A percentile compares a stretch with the other conserved stretches of the same genome.
These are phyloP conservation scores for Acorus calamus DNA, from an alignment of 106 monocot species.

Conservation along the genomic window DNA sequence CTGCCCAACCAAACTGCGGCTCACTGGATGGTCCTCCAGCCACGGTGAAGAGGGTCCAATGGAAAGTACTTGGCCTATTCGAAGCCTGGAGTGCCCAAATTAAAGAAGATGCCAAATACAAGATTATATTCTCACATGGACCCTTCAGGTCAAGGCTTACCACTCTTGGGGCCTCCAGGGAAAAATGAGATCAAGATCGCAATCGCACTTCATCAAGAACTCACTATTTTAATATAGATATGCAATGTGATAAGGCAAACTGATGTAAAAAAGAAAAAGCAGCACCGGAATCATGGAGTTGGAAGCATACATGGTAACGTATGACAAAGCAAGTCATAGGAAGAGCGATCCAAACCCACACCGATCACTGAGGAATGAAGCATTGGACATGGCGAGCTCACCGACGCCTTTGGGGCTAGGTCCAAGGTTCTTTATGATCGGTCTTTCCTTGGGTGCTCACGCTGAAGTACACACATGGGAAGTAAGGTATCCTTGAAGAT, in stretches of 20 bases:
- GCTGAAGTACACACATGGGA: slow-evolving; percentile 63
- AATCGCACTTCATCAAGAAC: no score
- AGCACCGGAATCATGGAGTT: slow-evolving; percentile 32
- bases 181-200: slow-evolving; percentile 8
- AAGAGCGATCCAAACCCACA: slow-evolving; percentile 70
- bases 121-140: slow-evolving; percentile 55
- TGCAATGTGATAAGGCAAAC: no score
- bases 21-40: slow-evolving; percentile 45
- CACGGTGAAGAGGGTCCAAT: slow-evolving; percentile 43
- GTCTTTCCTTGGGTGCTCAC: slow-evolving; percentile 53
- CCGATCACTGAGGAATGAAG: slow-evolving; percentile 48
- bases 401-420: slow-evolving; percentile 48
- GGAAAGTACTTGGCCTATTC: slow-evolving; percentile 45
- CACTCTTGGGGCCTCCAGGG: slow-evolving; percentile 28
- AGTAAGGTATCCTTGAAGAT: slow-evolving; percentile 15
- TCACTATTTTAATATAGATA: no score
- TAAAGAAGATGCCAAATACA: slow-evolving; percentile 30
- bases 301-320: slow-evolving; percentile 46
- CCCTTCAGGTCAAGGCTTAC: slow-evolving; percentile 36
- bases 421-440: slow-evolving; percentile 42
- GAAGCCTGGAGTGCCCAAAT: slow-evolving; percentile 34
- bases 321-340: slow-evolving; percentile 59
- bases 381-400: slow-evolving; percentile 53
- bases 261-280: no score
- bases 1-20: slow-evolving; percentile 31